Base-by-base conservation (phyloP, 2,329 filamentous ascomycete genomes). In the Diaporthe humulicola region DNA sequence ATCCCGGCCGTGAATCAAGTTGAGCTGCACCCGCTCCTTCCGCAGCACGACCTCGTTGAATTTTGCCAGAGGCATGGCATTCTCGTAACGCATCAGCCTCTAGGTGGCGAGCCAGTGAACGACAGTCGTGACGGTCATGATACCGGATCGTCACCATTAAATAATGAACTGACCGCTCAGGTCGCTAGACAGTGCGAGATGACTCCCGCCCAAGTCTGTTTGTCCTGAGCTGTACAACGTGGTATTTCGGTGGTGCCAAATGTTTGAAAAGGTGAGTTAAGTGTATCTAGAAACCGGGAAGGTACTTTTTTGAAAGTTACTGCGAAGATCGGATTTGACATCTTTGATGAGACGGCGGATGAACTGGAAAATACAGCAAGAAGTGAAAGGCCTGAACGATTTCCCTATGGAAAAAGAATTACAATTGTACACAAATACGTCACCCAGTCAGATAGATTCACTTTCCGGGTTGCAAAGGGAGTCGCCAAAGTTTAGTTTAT, bases 1-100 rank as follows among this genome's bases (percentile, higher is more conserved):
- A 80, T 85, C 1, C 93, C 93, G 0, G 90, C 89, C 3, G 89
- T 92, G 72, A 95, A 95, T 83, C 93, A 95, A 85, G 92, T 95
- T 78, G 93, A 95, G 84, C 90, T 90, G 79, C 92, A 95, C 82
- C 93, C 93, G 0, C 93, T 93, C 80, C 85, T 93, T 50, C 91
- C 45, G 38, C 67, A 70, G 25, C 19, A n/a, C 3, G 12, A 57
- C 5, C 50, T 70, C 5, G 48, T 54, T 33, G 10, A 56, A 14
- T 58, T 70, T 6, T 57, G 36, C 28, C 45, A 40, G 30, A 10
- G 15, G 3, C 50, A 52, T 14, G 36, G 25, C 38, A 93, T 94
- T 76, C 88, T 89, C 7, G 81, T 87, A 8, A 88, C 88, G 12
- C 93, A 91, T 81, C 86, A 80, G 0, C 89, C 91, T 2, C 84